Conservation (phyloP, 345 rosid species). For the Hevea brasiliensis region DNA sequence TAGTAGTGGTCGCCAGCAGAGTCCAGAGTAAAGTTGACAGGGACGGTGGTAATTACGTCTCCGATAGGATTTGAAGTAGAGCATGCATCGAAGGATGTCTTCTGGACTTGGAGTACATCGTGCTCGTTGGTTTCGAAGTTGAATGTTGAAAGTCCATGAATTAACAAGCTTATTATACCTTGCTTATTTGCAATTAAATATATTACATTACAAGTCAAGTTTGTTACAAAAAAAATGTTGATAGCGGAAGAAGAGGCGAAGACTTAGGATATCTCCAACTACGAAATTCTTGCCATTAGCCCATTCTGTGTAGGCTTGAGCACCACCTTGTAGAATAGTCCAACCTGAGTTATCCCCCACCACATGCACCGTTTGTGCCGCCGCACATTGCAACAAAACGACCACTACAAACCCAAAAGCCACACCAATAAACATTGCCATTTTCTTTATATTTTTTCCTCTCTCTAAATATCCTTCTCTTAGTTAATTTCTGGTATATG, state of each 20-base stretch:
- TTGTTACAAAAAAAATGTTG: too few species aligned
- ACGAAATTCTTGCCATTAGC: slow-evolving; percentile 27
- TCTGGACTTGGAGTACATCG: slow-evolving; percentile 5
- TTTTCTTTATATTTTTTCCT: too few species aligned
- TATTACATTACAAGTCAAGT: too few species aligned
- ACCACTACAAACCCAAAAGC: slow-evolving; percentile 17
- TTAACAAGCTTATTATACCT: background rate
- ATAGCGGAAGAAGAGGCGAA: too few species aligned
- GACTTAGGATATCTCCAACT: slow-evolving; percentile 46
- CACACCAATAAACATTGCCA: background rate
- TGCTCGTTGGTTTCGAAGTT: slow-evolving; percentile 27
- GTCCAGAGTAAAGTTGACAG: slow-evolving; percentile 23
- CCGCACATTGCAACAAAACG: slow-evolving; percentile 18
- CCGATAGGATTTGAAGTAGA: slow-evolving; percentile 6
- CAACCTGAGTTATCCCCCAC: slow-evolving; percentile 41
- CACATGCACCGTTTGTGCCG: slow-evolving; percentile 39
- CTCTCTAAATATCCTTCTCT: too few species aligned
- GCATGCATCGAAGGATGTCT: slow-evolving; percentile 18
- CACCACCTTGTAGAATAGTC: slow-evolving; percentile 26
- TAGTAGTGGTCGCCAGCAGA: slow-evolving; percentile 24
- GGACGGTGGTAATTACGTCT: slow-evolving; percentile 18
- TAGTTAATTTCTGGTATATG: too few species aligned
- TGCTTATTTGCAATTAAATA: too few species aligned
- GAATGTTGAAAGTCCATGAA: slow-evolving; percentile 25
- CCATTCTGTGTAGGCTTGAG: slow-evolving; percentile 28